These are phyloP conservation scores for Naegleria lovaniensis DNA, from an alignment of 208 protist species.

Conservation along the genomic window DNA sequence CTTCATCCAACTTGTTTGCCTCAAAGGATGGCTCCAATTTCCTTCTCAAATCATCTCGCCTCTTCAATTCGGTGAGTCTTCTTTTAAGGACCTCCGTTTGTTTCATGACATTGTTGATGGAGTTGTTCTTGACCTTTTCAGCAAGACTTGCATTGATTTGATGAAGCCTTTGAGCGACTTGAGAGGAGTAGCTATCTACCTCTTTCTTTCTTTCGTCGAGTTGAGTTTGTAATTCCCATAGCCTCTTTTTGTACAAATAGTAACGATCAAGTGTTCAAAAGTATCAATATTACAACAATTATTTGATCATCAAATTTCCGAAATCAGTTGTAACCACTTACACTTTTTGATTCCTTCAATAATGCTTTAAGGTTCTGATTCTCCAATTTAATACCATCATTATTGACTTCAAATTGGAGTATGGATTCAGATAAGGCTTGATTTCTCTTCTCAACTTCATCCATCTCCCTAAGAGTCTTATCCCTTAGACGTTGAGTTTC, in stretches of 20 bases:
- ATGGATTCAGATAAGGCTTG: neutral
- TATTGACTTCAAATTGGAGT: neutral
- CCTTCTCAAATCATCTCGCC: neutral
- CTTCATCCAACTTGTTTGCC: neutral
- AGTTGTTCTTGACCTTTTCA: neutral
- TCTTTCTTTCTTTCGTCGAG: neutral
- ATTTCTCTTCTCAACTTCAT: neutral
- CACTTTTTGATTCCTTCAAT: neutral
- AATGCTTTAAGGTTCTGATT: neutral
- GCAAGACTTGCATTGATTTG: neutral
- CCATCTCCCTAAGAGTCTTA: neutral
- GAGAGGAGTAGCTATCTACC: neutral
- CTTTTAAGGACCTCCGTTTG: neutral
- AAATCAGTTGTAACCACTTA: neutral
- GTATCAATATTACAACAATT: neutral
- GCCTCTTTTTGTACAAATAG: neutral
- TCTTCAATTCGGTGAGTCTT: neutral
- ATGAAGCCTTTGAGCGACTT: neutral
- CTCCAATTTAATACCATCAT: neutral
- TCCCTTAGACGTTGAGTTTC: neutral
- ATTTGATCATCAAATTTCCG: neutral
- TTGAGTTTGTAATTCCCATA: neutral
- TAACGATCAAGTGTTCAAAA: too few relatives aligned
- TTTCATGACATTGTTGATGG: neutral
- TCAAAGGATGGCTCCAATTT: neutral